Conservation (phyloP, 257 asterid species). For the Plantago major region DNA sequence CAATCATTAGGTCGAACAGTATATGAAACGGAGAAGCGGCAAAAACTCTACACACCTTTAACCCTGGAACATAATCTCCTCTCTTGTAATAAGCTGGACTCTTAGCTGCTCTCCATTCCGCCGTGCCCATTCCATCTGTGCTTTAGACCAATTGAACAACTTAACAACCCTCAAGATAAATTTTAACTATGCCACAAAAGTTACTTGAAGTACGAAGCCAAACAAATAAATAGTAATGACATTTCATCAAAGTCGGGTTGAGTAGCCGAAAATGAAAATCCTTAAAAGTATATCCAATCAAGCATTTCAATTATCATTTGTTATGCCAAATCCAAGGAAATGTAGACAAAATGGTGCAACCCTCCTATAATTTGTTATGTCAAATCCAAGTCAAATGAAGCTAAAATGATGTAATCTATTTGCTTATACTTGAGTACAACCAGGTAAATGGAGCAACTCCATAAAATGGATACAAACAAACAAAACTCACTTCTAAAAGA, state of each 20-base stretch:
- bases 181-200: neutral
- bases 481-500: neutral
- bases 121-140: slow-evolving; percentile 99
- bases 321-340: neutral
- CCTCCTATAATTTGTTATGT: neutral
- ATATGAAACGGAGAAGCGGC: neutral
- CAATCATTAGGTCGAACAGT: neutral
- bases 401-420: neutral
- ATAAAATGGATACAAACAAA: neutral
- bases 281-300: slow-evolving; percentile 5
- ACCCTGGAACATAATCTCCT: slow-evolving; percentile 97
- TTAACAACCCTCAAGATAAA: slow-evolving; percentile 8
- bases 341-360: neutral
- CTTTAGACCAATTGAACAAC: slow-evolving; percentile 17
- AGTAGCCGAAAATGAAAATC: slow-evolving; percentile 4
- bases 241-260: slow-evolving; percentile 3
- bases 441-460: slow-evolving; percentile 8
- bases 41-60: slow-evolving; percentile 49
- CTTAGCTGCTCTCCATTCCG: slow-evolving; percentile 99
- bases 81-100: slow-evolving; percentile 95
- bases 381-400: neutral
- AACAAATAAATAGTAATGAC: slow-evolving; percentile 1
- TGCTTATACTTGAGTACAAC: neutral
- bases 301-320: neutral
- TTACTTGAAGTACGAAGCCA: neutral